Evolutionary conservation across 768 basidiomycete species (phyloP).

Genomic region (Mycena floridula): DNA sequence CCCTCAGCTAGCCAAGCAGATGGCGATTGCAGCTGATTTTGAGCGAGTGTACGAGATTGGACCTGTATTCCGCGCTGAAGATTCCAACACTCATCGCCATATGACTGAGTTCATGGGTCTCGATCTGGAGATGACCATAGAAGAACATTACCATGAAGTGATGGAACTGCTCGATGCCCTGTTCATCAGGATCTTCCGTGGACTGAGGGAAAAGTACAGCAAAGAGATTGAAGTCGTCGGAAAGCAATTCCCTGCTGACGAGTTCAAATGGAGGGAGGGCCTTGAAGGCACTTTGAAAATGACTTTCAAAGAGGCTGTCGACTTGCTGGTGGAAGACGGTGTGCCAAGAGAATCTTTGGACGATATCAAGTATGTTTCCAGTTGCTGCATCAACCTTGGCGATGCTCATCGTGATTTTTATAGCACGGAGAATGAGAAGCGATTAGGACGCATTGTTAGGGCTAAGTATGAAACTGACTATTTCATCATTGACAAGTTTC

Average conservation of each 20-base stretch:
- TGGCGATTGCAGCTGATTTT: constrained; percentile 98
- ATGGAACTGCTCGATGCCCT: constrained; percentile 87
- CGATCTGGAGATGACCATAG: constrained; percentile 98
- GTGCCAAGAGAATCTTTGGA: constrained; percentile 73
- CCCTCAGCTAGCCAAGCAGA: constrained; percentile 97
- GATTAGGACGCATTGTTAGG: constrained; percentile 83
- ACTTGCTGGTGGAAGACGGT: constrained; percentile 82
- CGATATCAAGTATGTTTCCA: constrained; percentile 70
- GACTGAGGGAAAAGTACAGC: constrained; percentile 67
- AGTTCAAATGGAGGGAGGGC: constrained; percentile 92
- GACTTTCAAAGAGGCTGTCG: constrained; percentile 82
- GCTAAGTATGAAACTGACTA: constrained; percentile 97
- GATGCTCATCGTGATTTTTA: constrained; percentile 6
- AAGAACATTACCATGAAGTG: constrained; percentile 98
- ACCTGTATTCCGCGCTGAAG: constrained; percentile 94
- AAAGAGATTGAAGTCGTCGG: constrained; percentile 79
- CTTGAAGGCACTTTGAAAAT: constrained; percentile 84
- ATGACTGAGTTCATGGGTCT: constrained; percentile 98
- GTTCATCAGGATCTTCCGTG: constrained; percentile 81
- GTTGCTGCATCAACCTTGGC: constrained; percentile 3
- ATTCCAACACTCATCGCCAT: constrained; percentile 96
- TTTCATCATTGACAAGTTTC: constrained; percentile 99
- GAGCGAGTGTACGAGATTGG: constrained; percentile 98
- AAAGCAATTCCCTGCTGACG: constrained; percentile 90
- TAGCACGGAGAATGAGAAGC: constrained; percentile 94